Base-by-base conservation (phyloP, 83 land plant species). In the Thuja plicata region DNA sequence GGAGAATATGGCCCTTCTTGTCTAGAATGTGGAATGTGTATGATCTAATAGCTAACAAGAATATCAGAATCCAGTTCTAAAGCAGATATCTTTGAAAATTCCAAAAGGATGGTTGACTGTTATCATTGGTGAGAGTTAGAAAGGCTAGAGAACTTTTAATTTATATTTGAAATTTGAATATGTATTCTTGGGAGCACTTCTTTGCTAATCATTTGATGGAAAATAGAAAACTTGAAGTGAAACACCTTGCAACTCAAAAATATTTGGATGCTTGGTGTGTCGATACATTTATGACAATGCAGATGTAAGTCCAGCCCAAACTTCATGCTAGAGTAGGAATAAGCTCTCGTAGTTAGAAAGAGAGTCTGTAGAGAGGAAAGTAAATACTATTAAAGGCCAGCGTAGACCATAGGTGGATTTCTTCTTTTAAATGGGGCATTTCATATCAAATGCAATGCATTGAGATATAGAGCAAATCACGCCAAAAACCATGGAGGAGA, bases 251-350 rank as follows among this genome's bases (percentile, higher is more conserved):
- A 62, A 94, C 95, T 52, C 91, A 97, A 70, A 98, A 98, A 85
- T 98, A 98, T 92, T 87, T 98, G 92, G 99, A 98, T 93, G 99
- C 99, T 1, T 95, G 97, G 95, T 97, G 99, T 91, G 99, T 98
- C 48, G n/a, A n/a, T n/a, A n/a, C n/a, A n/a, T n/a, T n/a, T n/a
- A n/a, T n/a, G n/a, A n/a, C n/a, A n/a, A n/a, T n/a, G n/a, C n/a
- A n/a, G n/a, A n/a, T n/a, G n/a, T n/a, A n/a, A n/a, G n/a, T n/a
- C n/a, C n/a, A n/a, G n/a, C n/a, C n/a, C n/a, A n/a, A n/a, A n/a
- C n/a, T n/a, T n/a, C n/a, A n/a, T n/a, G n/a, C n/a, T n/a, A n/a
- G n/a, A n/a, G n/a, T n/a, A n/a, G n/a, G n/a, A n/a, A n/a, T n/a
- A n/a, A n/a, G n/a, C n/a, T n/a, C n/a, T n/a, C n/a, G n/a, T n/a